Evolutionary conservation across 177 flowering plant genomes (phyloP).

Genomic region (Vitis hybrid): DNA sequence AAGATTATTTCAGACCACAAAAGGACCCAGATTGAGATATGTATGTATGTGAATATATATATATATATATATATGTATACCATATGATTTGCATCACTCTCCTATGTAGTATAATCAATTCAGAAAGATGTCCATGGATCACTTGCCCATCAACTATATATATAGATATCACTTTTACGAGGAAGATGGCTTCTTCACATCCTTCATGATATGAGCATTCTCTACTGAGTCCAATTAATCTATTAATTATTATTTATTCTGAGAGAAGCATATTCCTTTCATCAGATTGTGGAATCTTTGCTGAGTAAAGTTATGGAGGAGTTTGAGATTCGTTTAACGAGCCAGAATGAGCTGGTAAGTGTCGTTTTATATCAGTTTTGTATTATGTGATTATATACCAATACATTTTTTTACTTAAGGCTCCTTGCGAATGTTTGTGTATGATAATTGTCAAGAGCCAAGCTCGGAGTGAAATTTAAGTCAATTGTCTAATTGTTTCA

Average conservation of each 20-base stretch:
- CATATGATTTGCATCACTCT: no score
- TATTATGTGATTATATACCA: not conserved
- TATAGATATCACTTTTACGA: not conserved
- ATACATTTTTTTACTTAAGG: not conserved
- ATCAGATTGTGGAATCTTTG: constrained; percentile 82
- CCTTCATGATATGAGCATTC: not conserved
- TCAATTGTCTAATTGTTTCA: no score
- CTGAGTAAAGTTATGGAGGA: constrained; percentile 77
- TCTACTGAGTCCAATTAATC: not conserved
- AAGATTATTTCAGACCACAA: no score
- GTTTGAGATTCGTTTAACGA: constrained; percentile 62
- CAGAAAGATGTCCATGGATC: no score
- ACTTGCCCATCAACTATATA: no score
- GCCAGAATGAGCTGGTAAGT: constrained; percentile 59
- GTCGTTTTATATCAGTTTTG: not conserved
- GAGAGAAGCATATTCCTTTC: constrained; percentile 7
- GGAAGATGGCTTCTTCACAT: not conserved
- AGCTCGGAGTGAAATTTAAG: no score
- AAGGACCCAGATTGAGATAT: no score
- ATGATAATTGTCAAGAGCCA: no score
- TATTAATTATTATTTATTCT: not conserved
- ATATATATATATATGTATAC: no score
- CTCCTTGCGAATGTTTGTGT: not conserved
- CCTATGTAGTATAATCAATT: no score
- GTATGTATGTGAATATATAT: no score